Evolutionary conservation across 1,139 yeast genomes (phyloP).

Genomic region (Hemisphaericaspora lyxosophila): DNA sequence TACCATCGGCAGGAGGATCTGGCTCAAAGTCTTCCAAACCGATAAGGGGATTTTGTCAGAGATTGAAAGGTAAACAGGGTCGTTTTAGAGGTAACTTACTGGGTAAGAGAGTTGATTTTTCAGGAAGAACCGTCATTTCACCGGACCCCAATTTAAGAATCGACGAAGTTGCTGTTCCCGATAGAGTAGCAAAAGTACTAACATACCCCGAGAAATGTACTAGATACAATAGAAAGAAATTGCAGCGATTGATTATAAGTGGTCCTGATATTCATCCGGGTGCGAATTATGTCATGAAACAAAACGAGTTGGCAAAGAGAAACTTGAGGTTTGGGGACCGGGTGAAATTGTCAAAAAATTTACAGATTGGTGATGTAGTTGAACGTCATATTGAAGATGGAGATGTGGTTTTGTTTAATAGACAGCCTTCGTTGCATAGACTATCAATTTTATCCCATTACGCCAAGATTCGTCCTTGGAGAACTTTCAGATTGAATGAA

Average conservation of each 20-base stretch:
- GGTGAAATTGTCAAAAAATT: slow-evolving; percentile 68
- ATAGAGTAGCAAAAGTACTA: slow-evolving; percentile 89
- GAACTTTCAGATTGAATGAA: slow-evolving; percentile 94
- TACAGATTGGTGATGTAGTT: slow-evolving; percentile 89
- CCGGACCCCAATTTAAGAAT: slow-evolving; percentile 96
- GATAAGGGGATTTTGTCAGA: slow-evolving; percentile 93
- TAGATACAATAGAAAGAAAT: slow-evolving; percentile 75
- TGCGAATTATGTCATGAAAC: slow-evolving; percentile 86
- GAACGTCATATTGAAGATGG: slow-evolving; percentile 98
- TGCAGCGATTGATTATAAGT: slow-evolving; percentile 69
- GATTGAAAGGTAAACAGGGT: slow-evolving; percentile 98
- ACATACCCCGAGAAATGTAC: slow-evolving; percentile 97
- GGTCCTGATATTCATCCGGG: slow-evolving; percentile 96
- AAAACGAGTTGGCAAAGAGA: slow-evolving; percentile 81
- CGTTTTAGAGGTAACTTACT: slow-evolving; percentile 97
- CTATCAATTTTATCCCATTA: slow-evolving; percentile 91
- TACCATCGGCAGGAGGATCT: slow-evolving; percentile 61
- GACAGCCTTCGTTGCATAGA: slow-evolving; percentile 97
- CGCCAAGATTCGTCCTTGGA: slow-evolving; percentile 96
- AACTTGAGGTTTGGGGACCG: slow-evolving; percentile 89
- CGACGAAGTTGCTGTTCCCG: slow-evolving; percentile 98
- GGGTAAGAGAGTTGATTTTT: slow-evolving; percentile 98
- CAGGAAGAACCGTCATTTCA: slow-evolving; percentile 97
- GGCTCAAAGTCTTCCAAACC: slow-evolving; percentile 67
- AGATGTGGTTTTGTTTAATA: slow-evolving; percentile 90